Evolutionary conservation across 805 yeast species (phyloP).

Genomic region (Kazachstania kunashirensis): DNA sequence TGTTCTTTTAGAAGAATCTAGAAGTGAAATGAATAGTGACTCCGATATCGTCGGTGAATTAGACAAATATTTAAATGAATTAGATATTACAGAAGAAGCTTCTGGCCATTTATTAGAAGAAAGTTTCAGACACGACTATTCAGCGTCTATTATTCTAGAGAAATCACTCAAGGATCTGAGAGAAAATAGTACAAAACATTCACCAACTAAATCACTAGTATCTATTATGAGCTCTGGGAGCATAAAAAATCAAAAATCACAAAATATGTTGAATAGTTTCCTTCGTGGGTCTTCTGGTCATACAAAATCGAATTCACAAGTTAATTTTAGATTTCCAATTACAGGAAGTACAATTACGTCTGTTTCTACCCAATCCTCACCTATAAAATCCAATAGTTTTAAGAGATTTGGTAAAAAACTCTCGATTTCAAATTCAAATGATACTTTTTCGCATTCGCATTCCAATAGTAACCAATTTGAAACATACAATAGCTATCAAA

Average conservation of each 20-base stretch:
- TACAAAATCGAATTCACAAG: constrained; percentile 19
- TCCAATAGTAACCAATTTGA: not conserved
- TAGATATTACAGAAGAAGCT: constrained; percentile 8
- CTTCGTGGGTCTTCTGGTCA: constrained; percentile 7
- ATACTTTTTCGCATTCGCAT: constrained; percentile 6
- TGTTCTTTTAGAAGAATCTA: not conserved
- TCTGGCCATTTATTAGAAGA: constrained; percentile 16
- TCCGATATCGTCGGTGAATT: constrained; percentile 23
- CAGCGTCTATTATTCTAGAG: constrained; percentile 11
- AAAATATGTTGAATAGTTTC: constrained; percentile 5
- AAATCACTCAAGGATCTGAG: constrained; percentile 11
- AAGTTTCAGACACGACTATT: constrained; percentile 18
- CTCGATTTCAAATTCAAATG: constrained; percentile 25
- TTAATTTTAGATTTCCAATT: constrained; percentile 2
- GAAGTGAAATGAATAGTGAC: not conserved
- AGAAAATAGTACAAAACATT: constrained; percentile 18
- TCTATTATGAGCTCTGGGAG: constrained; percentile 20
- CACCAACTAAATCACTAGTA: constrained; percentile 28
- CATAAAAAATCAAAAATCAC: constrained; percentile 13
- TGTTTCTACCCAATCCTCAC: constrained; percentile 20
- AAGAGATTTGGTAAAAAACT: constrained; percentile 25
- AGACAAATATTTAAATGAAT: constrained; percentile 20
- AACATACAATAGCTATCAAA: not conserved
- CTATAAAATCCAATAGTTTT: constrained; percentile 21
- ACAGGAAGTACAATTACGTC: constrained; percentile 1